Evolutionary conservation across 208 protist species (phyloP).

Genomic region (Leishmania arabica): DNA sequence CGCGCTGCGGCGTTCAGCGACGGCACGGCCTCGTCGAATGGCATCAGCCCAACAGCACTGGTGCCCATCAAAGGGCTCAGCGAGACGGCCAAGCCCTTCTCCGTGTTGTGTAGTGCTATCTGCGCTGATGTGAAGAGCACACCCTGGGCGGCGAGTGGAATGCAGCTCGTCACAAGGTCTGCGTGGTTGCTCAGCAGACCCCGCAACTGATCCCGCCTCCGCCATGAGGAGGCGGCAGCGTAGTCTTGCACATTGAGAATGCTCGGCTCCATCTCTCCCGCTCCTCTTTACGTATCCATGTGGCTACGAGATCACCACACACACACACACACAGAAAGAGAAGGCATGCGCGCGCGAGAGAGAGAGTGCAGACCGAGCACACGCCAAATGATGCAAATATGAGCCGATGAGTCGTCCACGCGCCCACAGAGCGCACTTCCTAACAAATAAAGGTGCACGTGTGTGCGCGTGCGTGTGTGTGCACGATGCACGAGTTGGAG

Average conservation of each 20-base stretch:
- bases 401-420: not conserved
- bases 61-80: conserved; percentile 56
- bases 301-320: not conserved
- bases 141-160: conserved; percentile 42
- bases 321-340: not conserved
- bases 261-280: conserved; percentile 52
- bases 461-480: not conserved
- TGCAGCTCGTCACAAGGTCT: conserved; percentile 54
- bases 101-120: conserved; percentile 62
- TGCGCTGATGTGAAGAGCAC: conserved; percentile 61
- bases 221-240: conserved; percentile 67
- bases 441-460: not conserved
- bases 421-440: not conserved
- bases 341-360: not conserved
- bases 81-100: conserved; percentile 63
- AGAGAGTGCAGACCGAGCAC: too few species aligned
- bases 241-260: conserved; percentile 70
- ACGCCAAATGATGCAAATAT: not conserved
- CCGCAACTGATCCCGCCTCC: conserved; percentile 74
- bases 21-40: conserved; percentile 34
- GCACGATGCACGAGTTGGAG: not conserved
- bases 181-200: conserved; percentile 79
- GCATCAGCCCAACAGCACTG: conserved; percentile 67
- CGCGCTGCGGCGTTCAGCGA: conserved; percentile 42
- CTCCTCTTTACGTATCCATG: not conserved